A percentile compares a stretch with the other conserved stretches of the same genome.
Conservation (phyloP, 768 basidiomycete genomes). For the Hortiboletus flavorubellus region DNA sequence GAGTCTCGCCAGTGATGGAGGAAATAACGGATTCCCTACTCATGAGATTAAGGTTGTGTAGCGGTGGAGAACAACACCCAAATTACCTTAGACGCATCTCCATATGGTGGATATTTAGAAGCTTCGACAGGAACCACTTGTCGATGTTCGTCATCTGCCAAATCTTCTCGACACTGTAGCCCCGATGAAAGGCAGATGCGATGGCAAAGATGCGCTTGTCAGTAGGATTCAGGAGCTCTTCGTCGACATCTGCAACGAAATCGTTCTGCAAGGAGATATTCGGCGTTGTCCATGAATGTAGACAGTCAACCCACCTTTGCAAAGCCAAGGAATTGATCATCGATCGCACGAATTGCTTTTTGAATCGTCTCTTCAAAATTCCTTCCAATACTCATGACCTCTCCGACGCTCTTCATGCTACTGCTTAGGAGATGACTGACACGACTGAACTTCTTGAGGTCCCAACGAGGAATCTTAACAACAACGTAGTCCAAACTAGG, state of each 20-base stretch:
- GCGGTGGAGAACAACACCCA: neutral
- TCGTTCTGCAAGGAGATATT: slow-evolving; percentile 56
- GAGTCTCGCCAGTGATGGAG: slow-evolving; percentile 54
- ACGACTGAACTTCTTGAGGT: slow-evolving; percentile 95
- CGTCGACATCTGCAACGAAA: slow-evolving; percentile 85
- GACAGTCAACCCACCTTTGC: slow-evolving; percentile 55
- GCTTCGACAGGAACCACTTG: slow-evolving; percentile 94
- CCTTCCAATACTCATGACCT: slow-evolving; percentile 98
- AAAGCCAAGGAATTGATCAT: slow-evolving; percentile 93
- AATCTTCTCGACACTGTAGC: slow-evolving; percentile 93
- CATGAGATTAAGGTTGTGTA: slow-evolving; percentile 1
- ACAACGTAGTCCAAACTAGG: slow-evolving; percentile 96
- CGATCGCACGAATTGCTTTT: slow-evolving; percentile 95
- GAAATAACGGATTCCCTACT: slow-evolving; percentile 61
- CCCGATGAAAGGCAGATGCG: slow-evolving; percentile 87
- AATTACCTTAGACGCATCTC: slow-evolving; percentile 73
- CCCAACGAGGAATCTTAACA: slow-evolving; percentile 99
- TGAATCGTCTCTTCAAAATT: slow-evolving; percentile 99
- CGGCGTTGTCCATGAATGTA: neutral
- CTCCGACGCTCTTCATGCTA: slow-evolving; percentile 99
- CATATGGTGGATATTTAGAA: slow-evolving; percentile 80
- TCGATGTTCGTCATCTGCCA: slow-evolving; percentile 99
- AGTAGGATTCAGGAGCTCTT: slow-evolving; percentile 90
- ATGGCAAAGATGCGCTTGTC: slow-evolving; percentile 98
- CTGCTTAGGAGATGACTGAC: slow-evolving; percentile 89